Conservation (phyloP, 1,284 basidiomycete species). For the Erythrobasidium hasegawianum region DNA sequence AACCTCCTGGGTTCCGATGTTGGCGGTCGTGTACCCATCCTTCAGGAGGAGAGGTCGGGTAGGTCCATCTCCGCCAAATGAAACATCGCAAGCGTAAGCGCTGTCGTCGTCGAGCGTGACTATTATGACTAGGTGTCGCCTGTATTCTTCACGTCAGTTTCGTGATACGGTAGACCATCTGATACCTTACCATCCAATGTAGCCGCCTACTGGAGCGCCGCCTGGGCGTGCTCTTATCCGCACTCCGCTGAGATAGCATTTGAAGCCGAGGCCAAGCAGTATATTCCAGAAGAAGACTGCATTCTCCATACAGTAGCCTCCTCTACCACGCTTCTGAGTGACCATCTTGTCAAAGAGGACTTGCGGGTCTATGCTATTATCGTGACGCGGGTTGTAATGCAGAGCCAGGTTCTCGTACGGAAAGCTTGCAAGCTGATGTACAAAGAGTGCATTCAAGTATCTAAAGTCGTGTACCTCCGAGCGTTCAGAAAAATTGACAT, state of each 20-base stretch:
- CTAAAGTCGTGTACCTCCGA: background rate
- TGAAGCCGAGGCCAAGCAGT: background rate
- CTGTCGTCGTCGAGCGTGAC: conserved; percentile 2
- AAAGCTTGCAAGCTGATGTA: background rate
- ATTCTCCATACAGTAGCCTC: conserved; percentile 6
- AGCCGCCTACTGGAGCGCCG: background rate
- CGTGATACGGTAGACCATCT: too few relatives aligned
- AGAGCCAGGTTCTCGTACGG: conserved; percentile 6
- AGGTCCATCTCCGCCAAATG: conserved; percentile 1
- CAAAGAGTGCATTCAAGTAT: background rate
- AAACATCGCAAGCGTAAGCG: background rate
- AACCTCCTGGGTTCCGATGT: conserved; percentile 3
- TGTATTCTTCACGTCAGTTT: too few relatives aligned
- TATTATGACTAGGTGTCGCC: conserved; percentile 1
- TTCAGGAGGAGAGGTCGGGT: background rate
- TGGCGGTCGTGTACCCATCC: background rate
- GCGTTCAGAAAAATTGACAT: background rate
- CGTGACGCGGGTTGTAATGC: background rate
- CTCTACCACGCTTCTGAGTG: background rate
- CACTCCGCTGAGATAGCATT: background rate
- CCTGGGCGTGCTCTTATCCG: background rate
- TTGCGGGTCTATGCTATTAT: background rate
- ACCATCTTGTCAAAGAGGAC: conserved; percentile 4
- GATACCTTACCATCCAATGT: conserved; percentile 1
- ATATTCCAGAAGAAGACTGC: conserved; percentile 6